Base-by-base conservation (phyloP, 1,284 basidiomycete species). In the Pseudozyma flocculosa region DNA sequence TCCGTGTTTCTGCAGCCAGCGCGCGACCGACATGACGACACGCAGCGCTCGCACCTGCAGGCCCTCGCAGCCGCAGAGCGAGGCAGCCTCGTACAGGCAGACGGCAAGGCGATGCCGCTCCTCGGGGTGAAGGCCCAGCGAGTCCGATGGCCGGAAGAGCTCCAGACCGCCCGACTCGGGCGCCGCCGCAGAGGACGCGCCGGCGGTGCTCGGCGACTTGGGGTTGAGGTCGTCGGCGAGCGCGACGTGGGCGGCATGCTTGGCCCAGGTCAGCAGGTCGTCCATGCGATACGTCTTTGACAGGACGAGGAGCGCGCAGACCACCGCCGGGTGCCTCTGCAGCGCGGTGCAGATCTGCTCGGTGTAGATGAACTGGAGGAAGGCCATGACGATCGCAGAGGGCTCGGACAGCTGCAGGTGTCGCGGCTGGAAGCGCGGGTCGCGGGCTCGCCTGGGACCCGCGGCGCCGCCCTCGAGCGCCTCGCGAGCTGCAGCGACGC, bases 281-380 rank as follows among this genome's bases (percentile, higher is more conserved):
- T 83, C 79, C 48, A 96, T 83, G 37, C 85, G 82, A 79, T 96
- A 97, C 50, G 87, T 89, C 57, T 86, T 88, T 2, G 89, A 84
- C 15, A 97, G 82, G 50, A 95, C 83, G 50, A 97, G 81, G 18
- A 97, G 82, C 58, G 92, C 88, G 67, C 88, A 88, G 37, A 97
- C 82, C 11, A 96, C 88, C 0, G 90, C 87, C 3, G 91, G 89
- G 4, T 90, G 87, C 66, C 90, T 89, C 77, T 97, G 93, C 39
- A 96, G 82, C 0, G 89, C 88, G 0, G 93, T 96, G 48, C 89
- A 82, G 37, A 97, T 83, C 0, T 88, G 85, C 48, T 87, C 82
- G 1, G 91, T 87, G 80, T 97, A 96, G 61, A 97, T 85, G 80
- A 94, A 97, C 78, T 96, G 91, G 51, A 96, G 79, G 48, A 96